Conservation (phyloP, 495 filamentous ascomycete species). For the Lepraria neglecta region DNA sequence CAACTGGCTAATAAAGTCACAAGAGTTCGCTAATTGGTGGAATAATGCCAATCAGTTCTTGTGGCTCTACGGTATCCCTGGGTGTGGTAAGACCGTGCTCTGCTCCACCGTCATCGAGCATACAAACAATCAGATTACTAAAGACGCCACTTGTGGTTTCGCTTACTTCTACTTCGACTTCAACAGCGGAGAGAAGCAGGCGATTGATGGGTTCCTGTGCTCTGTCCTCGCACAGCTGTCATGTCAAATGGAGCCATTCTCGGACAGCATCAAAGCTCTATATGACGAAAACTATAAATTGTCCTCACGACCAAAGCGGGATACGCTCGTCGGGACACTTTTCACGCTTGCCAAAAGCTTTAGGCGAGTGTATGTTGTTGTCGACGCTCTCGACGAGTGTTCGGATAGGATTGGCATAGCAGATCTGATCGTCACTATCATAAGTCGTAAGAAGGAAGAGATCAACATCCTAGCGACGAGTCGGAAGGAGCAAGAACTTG, state of each 20-base stretch:
- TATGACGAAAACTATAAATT: background rate
- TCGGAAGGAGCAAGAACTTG: conserved; percentile 33
- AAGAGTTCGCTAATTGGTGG: background rate
- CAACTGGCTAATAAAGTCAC: background rate
- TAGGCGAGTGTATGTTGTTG: conserved; percentile 16
- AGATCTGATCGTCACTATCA: background rate
- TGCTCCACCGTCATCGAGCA: conserved; percentile 15
- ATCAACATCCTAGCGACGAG: conserved; percentile 37
- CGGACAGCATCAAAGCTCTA: background rate
- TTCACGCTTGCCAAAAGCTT: background rate
- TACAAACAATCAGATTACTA: background rate
- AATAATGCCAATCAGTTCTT: background rate
- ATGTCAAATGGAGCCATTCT: background rate
- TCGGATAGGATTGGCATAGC: conserved; percentile 18
- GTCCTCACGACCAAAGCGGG: background rate
- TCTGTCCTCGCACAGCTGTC: conserved; percentile 24
- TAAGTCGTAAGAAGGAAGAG: conserved; percentile 15
- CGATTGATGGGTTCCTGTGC: conserved; percentile 12
- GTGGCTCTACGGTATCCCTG: conserved; percentile 10
- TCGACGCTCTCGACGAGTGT: conserved; percentile 34
- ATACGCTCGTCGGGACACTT: background rate
- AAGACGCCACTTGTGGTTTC: background rate
- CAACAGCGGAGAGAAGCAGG: conserved; percentile 19
- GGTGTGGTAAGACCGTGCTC: conserved; percentile 15
- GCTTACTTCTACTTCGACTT: conserved; percentile 30